Evolutionary conservation across 2,329 filamentous ascomycete species (phyloP).

Genomic region (Xylariaceae sp.): DNA sequence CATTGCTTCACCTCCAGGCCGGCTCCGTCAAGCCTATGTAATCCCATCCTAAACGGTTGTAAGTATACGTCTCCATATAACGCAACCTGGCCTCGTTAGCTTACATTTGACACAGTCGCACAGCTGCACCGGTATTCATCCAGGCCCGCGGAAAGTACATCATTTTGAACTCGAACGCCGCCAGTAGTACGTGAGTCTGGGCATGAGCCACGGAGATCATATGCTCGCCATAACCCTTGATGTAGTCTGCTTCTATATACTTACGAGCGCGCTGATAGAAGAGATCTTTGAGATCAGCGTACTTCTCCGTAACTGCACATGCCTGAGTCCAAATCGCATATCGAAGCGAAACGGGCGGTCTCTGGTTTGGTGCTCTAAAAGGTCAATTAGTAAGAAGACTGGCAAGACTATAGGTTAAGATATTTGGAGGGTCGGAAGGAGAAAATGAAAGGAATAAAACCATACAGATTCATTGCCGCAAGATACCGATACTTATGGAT

Average conservation of each 20-base stretch:
- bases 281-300: constrained; percentile 74
- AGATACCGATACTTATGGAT: constrained; percentile 88
- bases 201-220: constrained; percentile 85
- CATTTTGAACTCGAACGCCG: constrained; percentile 91
- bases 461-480: constrained; percentile 81
- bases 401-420: neutral
- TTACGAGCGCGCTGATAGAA: constrained; percentile 91
- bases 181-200: constrained; percentile 80
- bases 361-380: constrained; percentile 71
- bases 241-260: constrained; percentile 85
- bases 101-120: constrained; percentile 82
- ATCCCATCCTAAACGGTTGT: constrained; percentile 74
- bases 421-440: neutral
- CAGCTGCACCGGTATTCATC: constrained; percentile 83
- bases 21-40: constrained; percentile 81
- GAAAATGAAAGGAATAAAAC: constrained; percentile 6
- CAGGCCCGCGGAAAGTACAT: constrained; percentile 97
- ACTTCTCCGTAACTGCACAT: constrained; percentile 84
- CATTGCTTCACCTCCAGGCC: constrained; percentile 93
- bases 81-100: constrained; percentile 27
- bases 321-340: constrained; percentile 97
- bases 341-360: constrained; percentile 83
- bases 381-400: constrained; percentile 10
- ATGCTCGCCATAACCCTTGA: constrained; percentile 88
- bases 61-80: constrained; percentile 52